Percentiles rank a stretch among this genome's conserved stretches.
These are phyloP conservation scores for Penicillium argentinense DNA, from an alignment of 495 filamentous ascomycete genomes.

Conservation along the genomic window DNA sequence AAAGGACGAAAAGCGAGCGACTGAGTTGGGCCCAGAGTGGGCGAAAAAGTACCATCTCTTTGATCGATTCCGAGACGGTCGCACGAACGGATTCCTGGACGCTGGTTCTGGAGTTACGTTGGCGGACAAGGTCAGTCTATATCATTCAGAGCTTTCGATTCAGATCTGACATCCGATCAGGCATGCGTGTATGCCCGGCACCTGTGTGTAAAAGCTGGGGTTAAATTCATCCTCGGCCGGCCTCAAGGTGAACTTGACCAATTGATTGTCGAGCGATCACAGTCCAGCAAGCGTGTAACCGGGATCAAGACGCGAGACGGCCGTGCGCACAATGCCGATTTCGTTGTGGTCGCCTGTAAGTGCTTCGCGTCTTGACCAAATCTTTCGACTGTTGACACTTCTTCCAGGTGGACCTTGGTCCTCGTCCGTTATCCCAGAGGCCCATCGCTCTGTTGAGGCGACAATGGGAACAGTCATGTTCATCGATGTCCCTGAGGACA, in stretches of 20 bases:
- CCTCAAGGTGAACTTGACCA: slow-evolving; percentile 13
- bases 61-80: slow-evolving; percentile 12
- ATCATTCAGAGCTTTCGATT: too few relatives aligned
- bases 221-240: slow-evolving; percentile 15
- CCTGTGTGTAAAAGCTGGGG: slow-evolving; percentile 17
- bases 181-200: slow-evolving; percentile 18
- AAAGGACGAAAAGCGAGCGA: slow-evolving; percentile 8
- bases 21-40: slow-evolving; percentile 9
- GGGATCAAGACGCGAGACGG: slow-evolving; percentile 17
- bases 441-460: slow-evolving; percentile 13
- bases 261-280: slow-evolving; percentile 3
- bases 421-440: slow-evolving; percentile 14
- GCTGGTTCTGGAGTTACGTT: slow-evolving; percentile 15
- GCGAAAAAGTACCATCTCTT: slow-evolving; percentile 15
- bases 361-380: neutral
- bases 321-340: slow-evolving; percentile 9
- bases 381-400: slow-evolving; percentile 2
- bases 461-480: slow-evolving; percentile 17
- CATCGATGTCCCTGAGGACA: slow-evolving; percentile 6
- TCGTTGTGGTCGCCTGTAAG: slow-evolving; percentile 18
- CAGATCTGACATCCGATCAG: slow-evolving; percentile 4
- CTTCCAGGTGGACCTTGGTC: slow-evolving; percentile 14
- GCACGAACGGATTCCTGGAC: slow-evolving; percentile 18
- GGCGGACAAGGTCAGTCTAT: slow-evolving; percentile 18
- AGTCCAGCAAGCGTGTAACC: slow-evolving; percentile 4